Percentiles rank a stretch among this genome's conserved stretches.
Conservation (phyloP, 2,329 filamentous ascomycete genomes). For the Penicillium thymicola region DNA sequence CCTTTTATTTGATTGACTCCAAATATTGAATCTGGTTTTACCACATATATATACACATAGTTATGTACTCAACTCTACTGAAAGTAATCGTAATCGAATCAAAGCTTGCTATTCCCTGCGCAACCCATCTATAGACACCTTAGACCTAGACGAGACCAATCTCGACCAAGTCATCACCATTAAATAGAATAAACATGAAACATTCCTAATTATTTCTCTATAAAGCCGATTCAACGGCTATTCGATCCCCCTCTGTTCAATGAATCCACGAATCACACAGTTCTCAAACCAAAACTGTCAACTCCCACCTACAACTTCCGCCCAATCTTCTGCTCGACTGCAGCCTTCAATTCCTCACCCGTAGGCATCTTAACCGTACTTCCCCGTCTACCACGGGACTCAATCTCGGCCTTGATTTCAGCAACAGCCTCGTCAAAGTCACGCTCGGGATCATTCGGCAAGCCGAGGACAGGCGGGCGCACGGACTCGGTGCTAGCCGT, state of each 20-base stretch:
- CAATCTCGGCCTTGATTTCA: constrained; percentile 72
- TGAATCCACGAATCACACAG: not conserved
- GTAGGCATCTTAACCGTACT: constrained; percentile 44
- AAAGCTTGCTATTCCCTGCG: not conserved
- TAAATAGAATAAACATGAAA: not conserved
- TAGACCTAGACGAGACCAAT: not conserved
- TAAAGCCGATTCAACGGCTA: not conserved
- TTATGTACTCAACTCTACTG: not conserved
- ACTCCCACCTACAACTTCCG: constrained; percentile 37
- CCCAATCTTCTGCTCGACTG: constrained; percentile 51
- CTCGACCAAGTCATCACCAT: not conserved
- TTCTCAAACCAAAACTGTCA: not conserved
- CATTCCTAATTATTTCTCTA: not conserved
- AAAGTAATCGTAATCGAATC: not conserved
- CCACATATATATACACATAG: no score
- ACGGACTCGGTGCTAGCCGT: constrained; percentile 59
- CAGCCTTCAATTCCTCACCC: constrained; percentile 51
- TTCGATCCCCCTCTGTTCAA: not conserved
- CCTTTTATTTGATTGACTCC: not conserved
- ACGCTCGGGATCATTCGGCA: constrained; percentile 70
- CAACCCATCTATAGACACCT: not conserved
- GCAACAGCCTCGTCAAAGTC: constrained; percentile 75
- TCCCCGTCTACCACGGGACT: constrained; percentile 53
- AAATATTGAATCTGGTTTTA: not conserved
- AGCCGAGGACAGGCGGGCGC: constrained; percentile 67